Percentiles rank a stretch among this genome's conserved stretches.
Conservation (phyloP, 2,329 filamentous ascomycete genomes). For the Aspergillus quadricinctus region DNA sequence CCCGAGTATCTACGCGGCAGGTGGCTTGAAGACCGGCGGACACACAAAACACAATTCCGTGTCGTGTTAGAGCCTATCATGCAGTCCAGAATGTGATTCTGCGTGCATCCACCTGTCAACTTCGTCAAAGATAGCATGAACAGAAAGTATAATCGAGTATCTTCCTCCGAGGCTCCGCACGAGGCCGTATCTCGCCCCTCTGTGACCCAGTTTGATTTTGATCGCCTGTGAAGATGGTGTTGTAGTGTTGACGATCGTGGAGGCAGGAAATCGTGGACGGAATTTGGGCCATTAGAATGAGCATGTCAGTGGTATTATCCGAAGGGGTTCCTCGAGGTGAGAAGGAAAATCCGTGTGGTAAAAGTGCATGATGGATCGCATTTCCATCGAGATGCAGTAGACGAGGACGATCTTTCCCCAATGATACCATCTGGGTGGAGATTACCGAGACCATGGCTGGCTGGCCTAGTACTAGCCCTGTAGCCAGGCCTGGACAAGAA, state of each 20-base stretch:
- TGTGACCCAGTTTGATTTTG: not conserved
- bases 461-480: not conserved
- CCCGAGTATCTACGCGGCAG: not conserved
- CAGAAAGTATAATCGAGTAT: not conserved
- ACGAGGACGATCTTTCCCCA: not conserved
- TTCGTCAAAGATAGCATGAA: not conserved
- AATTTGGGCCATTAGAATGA: not conserved
- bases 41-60: too few relatives aligned
- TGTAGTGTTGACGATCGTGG: not conserved
- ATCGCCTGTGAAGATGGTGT: not conserved
- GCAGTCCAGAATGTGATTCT: not conserved
- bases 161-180: not conserved
- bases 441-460: not conserved
- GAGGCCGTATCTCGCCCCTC: too few relatives aligned
- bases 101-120: not conserved
- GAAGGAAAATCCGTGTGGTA: not conserved
- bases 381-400: not conserved
- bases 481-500: not conserved
- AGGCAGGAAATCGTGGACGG: not conserved
- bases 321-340: too few relatives aligned
- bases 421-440: not conserved
- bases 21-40: not conserved
- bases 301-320: not conserved
- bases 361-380: not conserved
- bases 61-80: not conserved